Evolutionary conservation across 306 rosid species (phyloP), one percentile per base, ranked within the genome.

Genomic region (Cucumis hystrix): DNA sequence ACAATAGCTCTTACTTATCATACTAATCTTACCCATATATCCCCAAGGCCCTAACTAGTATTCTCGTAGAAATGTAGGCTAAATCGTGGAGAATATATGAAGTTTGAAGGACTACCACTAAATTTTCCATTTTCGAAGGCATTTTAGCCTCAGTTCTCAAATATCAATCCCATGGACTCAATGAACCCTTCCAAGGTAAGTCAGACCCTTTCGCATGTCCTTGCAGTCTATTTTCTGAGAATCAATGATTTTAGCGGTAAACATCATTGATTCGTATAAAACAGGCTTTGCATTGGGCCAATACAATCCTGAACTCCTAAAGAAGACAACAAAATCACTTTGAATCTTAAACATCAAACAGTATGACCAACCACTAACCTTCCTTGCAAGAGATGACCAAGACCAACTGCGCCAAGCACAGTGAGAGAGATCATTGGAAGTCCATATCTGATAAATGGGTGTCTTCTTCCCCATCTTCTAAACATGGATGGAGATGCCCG

Each of bases 341-440:
- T 35, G 72, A 65, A n/a, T 39, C 14, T 39, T 28, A 28, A 73
- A 73, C n/a, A 8, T 51, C 47, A 74, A 57, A 74, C 10, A 21
- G 39, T 57, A 54, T 21, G 18, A 23, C 14, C 43, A 73, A 79
- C 37, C 57, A 82, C 93, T 56, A 77, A 90, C 97, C 93, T 86
- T 79, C 97, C 97, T 83, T 95, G 97, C 75, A 92, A 76, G 80
- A 92, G 96, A 82, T 89, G 97, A 65, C 87, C 97, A 57, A 95
- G 96, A 47, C 98, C 97, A 79, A 90, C 45, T 33, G 96, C 83
- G 55, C 98, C 98, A 64, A 92, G 52, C 68, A 90, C 95, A 4
- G 96, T 90, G 62, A 92, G 93, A 23, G 97, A 92, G 80, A 95
- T 90, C 96, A 92, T 92, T 59, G 97, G 98, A 71, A 92, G 93